Conservation (phyloP, 2,329 filamentous ascomycete genomes). For the Aspergillus viridinutans region DNA sequence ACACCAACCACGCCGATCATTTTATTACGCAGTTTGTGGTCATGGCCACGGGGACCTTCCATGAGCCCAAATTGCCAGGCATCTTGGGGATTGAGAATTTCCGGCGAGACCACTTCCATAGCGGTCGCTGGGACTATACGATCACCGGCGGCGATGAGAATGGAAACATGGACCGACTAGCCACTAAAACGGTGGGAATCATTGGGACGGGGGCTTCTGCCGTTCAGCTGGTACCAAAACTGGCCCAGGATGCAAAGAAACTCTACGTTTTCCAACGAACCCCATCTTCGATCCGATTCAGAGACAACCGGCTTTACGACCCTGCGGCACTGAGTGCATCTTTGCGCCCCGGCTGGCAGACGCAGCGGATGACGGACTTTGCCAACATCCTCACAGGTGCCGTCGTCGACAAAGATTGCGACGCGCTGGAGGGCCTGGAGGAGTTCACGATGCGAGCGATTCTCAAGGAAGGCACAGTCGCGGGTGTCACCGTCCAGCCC, state of each 20-base stretch:
- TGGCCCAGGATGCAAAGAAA: constrained; percentile 30
- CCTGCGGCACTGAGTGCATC: constrained; percentile 4
- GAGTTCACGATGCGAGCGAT: neutral
- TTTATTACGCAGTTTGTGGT: constrained; percentile 36
- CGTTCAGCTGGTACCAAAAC: constrained; percentile 35
- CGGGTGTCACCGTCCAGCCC: neutral
- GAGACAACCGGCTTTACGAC: constrained; percentile 25
- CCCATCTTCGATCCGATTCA: constrained; percentile 29
- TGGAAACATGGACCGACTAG: neutral
- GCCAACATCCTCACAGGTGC: constrained; percentile 18
- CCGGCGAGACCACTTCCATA: constrained; percentile 20
- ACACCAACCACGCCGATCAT: constrained; percentile 1
- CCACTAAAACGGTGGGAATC: constrained; percentile 39
- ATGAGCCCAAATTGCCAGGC: constrained; percentile 18
- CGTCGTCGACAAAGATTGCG: constrained; percentile 26
- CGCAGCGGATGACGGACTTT: constrained; percentile 25
- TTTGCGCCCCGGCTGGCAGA: constrained; percentile 20
- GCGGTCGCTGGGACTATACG: constrained; percentile 23
- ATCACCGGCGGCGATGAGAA: constrained; percentile 2
- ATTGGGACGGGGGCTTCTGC: constrained; percentile 46
- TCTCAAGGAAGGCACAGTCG: neutral
- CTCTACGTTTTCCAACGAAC: constrained; percentile 38
- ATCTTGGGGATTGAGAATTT: constrained; percentile 20
- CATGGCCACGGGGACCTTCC: constrained; percentile 23
- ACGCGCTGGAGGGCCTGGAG: constrained; percentile 5